Evolutionary conservation across 2,329 filamentous ascomycete genomes (phyloP), one percentile per base, ranked within the genome.

Genomic region (Cordyceps javanica): DNA sequence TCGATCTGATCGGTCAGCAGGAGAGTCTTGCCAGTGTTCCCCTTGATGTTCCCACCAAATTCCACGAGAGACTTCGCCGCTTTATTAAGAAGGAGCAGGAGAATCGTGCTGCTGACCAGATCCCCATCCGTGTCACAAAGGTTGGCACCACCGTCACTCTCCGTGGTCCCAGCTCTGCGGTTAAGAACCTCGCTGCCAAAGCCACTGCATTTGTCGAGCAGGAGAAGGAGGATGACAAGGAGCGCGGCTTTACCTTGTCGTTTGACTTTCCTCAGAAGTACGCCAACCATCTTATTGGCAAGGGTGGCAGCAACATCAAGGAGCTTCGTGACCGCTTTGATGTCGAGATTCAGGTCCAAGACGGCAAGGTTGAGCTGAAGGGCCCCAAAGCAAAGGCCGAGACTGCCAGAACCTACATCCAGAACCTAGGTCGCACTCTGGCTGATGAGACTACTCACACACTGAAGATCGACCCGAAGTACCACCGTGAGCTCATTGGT

Each of bases 251-350:
- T 74, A 91, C 85, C 2, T 77, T 90, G 59, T 85, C 82, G 26
- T 97, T 97, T 64, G 91, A 96, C 62, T 99, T 96, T 76, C 93
- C 93, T 8, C 90, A 96, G 70, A 95, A 96, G 74, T 95, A 86
- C 68, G 91, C 92, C 62, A 96, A 96, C 72, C 88, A 96, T 69
- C 82, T 88, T 2, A 86, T 87, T 66, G 86, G 85, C 55, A 87
- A 87, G 71, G 81, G 82, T 51, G 85, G 85, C 19, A 85, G 82
- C 72, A 81, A 86, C 67, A 86, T 88, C 65, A 79, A 79, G 56
- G 84, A 87, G 65, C 74, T 88, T 38, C 80, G 83, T 48, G 85
- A 88, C 61, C 82, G 82, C 62, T 87, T 86, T 60, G 83, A 87
- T 59, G 85, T 88, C 5, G 84, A 87, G 59, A 87, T 99, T 61